A percentile compares a stretch with the other conserved stretches of the same genome.
Evolutionary conservation across 306 rosid species (phyloP).

Genomic region (Ammopiptanthus mongolicus): DNA sequence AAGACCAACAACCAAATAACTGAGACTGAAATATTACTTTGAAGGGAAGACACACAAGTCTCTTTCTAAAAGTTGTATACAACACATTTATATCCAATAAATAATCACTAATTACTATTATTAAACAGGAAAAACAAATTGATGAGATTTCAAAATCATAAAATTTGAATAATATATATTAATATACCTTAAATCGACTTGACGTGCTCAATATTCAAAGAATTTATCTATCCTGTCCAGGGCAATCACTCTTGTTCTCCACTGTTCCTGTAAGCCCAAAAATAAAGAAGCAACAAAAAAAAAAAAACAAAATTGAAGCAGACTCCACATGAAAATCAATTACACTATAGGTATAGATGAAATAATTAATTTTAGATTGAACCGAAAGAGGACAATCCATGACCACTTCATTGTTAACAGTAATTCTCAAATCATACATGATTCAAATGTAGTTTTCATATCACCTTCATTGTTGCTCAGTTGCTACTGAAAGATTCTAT

Average conservation of each 20-base stretch:
- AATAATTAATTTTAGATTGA: neutral
- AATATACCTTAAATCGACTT: too few relatives aligned
- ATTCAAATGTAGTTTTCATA: neutral
- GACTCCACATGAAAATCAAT: neutral
- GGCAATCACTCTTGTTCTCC: conserved; percentile 14
- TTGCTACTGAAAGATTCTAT: neutral
- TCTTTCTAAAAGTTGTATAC: conserved; percentile 41
- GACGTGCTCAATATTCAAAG: too few relatives aligned
- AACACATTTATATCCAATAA: conserved; percentile 22
- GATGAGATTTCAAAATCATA: too few relatives aligned
- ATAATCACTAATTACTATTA: conserved; percentile 24
- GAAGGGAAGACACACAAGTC: conserved; percentile 70
- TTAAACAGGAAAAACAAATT: too few relatives aligned
- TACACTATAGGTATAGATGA: too few relatives aligned
- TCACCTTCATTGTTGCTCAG: neutral
- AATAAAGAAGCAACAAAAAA: conserved; percentile 37
- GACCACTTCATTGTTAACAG: neutral
- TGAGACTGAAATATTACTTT: too few relatives aligned
- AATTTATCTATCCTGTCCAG: conserved; percentile 1
- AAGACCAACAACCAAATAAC: too few relatives aligned
- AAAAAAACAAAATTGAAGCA: conserved; percentile 27
- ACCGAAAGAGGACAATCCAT: neutral
- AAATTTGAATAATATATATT: too few relatives aligned
- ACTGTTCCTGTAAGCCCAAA: conserved; percentile 15
- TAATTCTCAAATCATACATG: neutral